Evolutionary conservation across 2,329 filamentous ascomycete genomes (phyloP).

Genomic region (Talaromyces sp.): DNA sequence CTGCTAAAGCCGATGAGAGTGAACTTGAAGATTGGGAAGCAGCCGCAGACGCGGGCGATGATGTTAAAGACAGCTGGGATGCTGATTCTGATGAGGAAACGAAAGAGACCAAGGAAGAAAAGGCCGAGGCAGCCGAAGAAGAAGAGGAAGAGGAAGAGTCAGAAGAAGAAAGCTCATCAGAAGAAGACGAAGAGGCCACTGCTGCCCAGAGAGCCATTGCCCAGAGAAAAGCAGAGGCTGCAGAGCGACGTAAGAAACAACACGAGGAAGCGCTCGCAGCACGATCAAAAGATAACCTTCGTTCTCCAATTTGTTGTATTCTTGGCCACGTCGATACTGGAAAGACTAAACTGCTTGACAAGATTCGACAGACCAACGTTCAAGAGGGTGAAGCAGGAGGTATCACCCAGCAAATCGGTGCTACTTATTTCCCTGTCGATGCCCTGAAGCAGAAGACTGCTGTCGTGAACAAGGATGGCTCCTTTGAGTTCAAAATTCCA

Average conservation of each 20-base stretch:
- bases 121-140: constrained; percentile 15
- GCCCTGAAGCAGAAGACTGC: constrained; percentile 87
- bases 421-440: constrained; percentile 96
- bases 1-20: constrained; percentile 50
- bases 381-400: constrained; percentile 98
- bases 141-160: constrained; percentile 32
- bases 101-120: constrained; percentile 58
- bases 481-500: constrained; percentile 95
- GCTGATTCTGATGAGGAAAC: constrained; percentile 56
- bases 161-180: constrained; percentile 42
- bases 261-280: constrained; percentile 89
- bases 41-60: constrained; percentile 66
- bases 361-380: constrained; percentile 96
- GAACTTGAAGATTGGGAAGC: constrained; percentile 76
- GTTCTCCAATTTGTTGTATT: constrained; percentile 99
- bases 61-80: constrained; percentile 94
- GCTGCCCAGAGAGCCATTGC: constrained; percentile 67
- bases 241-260: constrained; percentile 79
- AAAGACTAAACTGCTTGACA: constrained; percentile 98
- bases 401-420: constrained; percentile 99
- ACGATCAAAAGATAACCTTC: constrained; percentile 86
- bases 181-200: constrained; percentile 63
- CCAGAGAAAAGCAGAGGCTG: constrained; percentile 79
- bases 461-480: constrained; percentile 84
- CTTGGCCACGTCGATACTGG: constrained; percentile 99